Base-by-base conservation (phyloP, 768 basidiomycete genomes). In the Sarcodon aspratus region DNA sequence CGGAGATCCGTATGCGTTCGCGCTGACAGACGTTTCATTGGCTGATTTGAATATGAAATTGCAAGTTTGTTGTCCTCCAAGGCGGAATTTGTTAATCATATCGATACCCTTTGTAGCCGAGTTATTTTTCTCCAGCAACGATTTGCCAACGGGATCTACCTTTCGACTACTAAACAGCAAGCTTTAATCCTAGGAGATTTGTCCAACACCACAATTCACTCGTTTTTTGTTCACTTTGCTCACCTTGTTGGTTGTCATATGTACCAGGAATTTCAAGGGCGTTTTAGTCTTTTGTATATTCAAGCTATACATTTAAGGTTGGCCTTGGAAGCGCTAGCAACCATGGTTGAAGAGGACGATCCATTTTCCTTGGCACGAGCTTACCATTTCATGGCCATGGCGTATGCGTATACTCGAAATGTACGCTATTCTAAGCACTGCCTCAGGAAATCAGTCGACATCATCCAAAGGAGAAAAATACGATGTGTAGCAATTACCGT, bases 101-200 rank as follows among this genome's bases (percentile, higher is more conserved):
- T 17, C 11, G 11, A 27, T 27, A 42, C 13, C 5, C 27, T 15
- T 5, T 15, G 27, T 13, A 60, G 60, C 40, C 60, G 60, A 10
- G 33, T 51, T 7, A 51, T 54, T 7, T 61, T 57, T 37, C 47
- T 57, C 17, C 53, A 48, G 9, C 58, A 61, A 34, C 49, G 55
- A 13, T 50, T 51, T 10, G 55, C 57, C 32, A 47, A 55, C 10
- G 60, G 60, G 31, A 43, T 58, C 33, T 54, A 51, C 48, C 50
- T 53, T 35, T 52, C 48, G 13, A 38, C 42, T 18, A 21, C 52
- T 10, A 59, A 60, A 45, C 49, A 55, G 43, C 50, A 56, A 9
- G 60, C 60, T 7, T 54, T 61, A 33, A 33, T 57, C 21, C 45
- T 42, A n/a, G 60, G 59, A 4, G 60, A 61, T 38, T 33, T 52